Evolutionary conservation across 2,329 filamentous ascomycete genomes (phyloP).

Genomic region (Fusarium albosuccineum): DNA sequence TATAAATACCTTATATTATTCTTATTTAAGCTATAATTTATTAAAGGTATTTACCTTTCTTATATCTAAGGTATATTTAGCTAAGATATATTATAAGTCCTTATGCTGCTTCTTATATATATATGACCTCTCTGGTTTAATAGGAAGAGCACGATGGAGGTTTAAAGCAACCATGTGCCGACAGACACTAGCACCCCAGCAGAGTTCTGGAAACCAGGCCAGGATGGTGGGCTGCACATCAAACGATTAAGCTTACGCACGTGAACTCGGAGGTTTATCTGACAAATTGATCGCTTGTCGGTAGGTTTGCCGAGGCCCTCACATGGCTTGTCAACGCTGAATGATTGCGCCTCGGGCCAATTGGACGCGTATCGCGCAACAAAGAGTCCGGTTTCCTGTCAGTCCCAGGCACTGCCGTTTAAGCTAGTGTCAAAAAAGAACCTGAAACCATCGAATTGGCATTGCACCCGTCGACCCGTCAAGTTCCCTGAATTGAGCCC

Average conservation of each 20-base stretch:
- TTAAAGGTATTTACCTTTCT: no score
- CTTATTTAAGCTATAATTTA: no score
- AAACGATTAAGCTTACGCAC: neutral
- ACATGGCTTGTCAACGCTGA: neutral
- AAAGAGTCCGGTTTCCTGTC: conserved; percentile 15
- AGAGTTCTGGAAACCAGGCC: neutral
- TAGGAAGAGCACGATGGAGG: neutral
- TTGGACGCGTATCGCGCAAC: neutral
- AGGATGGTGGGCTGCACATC: neutral
- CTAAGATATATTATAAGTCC: no score
- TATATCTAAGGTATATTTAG: no score
- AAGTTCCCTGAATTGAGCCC: conserved; percentile 29
- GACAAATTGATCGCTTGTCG: conserved; percentile 5
- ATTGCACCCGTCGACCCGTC: no score
- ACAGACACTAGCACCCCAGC: neutral
- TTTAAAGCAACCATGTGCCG: neutral
- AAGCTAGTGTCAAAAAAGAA: conserved; percentile 10
- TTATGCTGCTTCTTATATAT: no score
- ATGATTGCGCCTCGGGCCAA: no score
- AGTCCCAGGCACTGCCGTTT: conserved; percentile 33
- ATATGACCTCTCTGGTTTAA: no score
- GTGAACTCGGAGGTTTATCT: neutral
- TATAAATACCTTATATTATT: no score
- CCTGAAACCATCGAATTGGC: neutral
- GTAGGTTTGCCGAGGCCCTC: conserved; percentile 1